Percentiles rank a stretch among this genome's conserved stretches.
phyloP scores from a whole-genome alignment of 495 filamentous ascomycete species.

The Hyaloscypha bicolor region DNA sequence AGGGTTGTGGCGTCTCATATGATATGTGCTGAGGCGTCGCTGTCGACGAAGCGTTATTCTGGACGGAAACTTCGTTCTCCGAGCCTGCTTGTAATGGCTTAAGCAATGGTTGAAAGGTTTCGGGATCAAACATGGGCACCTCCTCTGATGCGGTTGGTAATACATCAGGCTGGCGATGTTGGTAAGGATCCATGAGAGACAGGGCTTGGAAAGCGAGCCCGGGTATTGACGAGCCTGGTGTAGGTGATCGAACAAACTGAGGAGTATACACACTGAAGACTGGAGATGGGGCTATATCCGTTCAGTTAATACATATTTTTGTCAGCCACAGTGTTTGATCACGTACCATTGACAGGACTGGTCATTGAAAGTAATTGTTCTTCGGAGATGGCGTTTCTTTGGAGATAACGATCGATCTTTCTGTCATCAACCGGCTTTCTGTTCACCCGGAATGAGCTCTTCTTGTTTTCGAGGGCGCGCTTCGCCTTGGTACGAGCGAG shows the following conservation, averaged over 20 bases:
- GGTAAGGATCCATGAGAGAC: too few species aligned
- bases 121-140: too few species aligned
- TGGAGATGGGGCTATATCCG: background rate
- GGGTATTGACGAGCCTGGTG: too few species aligned
- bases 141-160: too few species aligned
- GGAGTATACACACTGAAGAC: slow-evolving; percentile 9
- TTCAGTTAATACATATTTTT: background rate
- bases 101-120: too few species aligned
- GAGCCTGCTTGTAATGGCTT: too few species aligned
- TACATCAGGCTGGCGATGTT: too few species aligned
- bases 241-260: background rate
- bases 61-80: too few species aligned
- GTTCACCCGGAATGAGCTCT: slow-evolving; percentile 10
- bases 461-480: slow-evolving; percentile 4
- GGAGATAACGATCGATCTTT: slow-evolving; percentile 10
- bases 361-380: slow-evolving; percentile 6
- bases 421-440: slow-evolving; percentile 11
- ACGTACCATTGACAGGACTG: slow-evolving; percentile 15
- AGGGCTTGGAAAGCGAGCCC: too few species aligned
- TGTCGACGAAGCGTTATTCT: too few species aligned
- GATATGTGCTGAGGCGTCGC: too few species aligned
- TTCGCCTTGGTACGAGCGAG: slow-evolving; percentile 8
- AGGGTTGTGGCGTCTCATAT: too few species aligned
- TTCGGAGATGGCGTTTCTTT: slow-evolving; percentile 12
- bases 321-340: background rate